phyloP scores from a whole-genome alignment of 2,329 filamentous ascomycete genomes.

The Talaromyces amestolkiae region DNA sequence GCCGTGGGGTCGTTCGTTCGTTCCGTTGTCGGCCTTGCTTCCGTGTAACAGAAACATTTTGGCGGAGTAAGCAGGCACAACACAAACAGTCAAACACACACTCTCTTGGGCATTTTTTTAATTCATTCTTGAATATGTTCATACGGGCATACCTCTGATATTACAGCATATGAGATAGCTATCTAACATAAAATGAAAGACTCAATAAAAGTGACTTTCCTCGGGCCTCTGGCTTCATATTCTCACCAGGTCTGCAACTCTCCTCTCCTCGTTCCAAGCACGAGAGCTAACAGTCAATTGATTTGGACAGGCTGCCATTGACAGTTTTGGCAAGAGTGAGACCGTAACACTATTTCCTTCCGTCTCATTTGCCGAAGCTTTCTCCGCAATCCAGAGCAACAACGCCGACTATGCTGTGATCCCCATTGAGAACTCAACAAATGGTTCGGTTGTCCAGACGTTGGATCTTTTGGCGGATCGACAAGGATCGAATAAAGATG shows the following conservation, averaged over 20 bases:
- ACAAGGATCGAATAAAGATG: conserved; percentile 59
- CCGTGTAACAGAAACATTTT: neutral
- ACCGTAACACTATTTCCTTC: conserved; percentile 34
- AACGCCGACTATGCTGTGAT: conserved; percentile 72
- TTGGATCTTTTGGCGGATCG: conserved; percentile 84
- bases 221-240: conserved; percentile 65
- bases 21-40: conserved; percentile 6
- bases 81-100: neutral
- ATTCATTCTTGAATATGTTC: neutral
- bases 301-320: conserved; percentile 51
- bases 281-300: neutral
- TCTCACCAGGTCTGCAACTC: conserved; percentile 61
- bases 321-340: conserved; percentile 43
- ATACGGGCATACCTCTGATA: neutral
- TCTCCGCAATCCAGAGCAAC: conserved; percentile 69
- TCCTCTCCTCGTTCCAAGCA: neutral
- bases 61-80: neutral
- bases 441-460: conserved; percentile 86
- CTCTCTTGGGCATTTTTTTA: neutral
- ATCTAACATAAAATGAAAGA: conserved; percentile 21
- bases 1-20: neutral
- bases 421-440: conserved; percentile 94
- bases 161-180: neutral
- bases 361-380: conserved; percentile 61
- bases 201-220: conserved; percentile 49